Evolutionary conservation across 352 stramenopile genomes (phyloP).

Genomic region (Sclerospora graminicola): DNA sequence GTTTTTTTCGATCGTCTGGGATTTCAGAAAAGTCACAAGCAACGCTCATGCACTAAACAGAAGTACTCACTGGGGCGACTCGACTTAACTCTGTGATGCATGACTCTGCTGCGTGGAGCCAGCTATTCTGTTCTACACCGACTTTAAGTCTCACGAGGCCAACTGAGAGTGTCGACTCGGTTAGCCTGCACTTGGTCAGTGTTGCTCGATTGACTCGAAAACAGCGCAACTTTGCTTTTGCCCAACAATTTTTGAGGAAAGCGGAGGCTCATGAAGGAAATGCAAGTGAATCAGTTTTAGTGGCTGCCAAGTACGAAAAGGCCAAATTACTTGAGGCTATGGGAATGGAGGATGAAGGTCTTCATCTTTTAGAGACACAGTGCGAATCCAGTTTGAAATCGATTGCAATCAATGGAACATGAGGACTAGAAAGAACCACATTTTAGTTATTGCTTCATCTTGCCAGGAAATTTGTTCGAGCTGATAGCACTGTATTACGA

Average conservation of each 20-base stretch:
- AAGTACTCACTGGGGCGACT: neutral
- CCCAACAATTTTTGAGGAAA: conserved; percentile 22
- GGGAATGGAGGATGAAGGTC: conserved; percentile 22
- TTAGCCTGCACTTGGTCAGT: conserved; percentile 16
- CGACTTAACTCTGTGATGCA: conserved; percentile 19
- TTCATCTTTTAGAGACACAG: conserved; percentile 17
- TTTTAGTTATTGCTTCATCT: conserved; percentile 25
- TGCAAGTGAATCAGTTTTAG: neutral
- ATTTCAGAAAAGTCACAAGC: neutral
- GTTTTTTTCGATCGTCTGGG: conserved; percentile 12
- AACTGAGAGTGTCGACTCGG: conserved; percentile 1
- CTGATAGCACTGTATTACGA: conserved; percentile 9
- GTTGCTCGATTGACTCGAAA: conserved; percentile 39
- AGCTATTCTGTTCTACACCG: conserved; percentile 11
- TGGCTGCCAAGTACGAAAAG: conserved; percentile 26
- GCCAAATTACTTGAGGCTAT: conserved; percentile 25
- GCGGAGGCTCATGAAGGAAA: conserved; percentile 6
- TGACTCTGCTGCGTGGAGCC: conserved; percentile 31
- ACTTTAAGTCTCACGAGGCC: no score
- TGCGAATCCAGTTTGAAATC: conserved; percentile 14
- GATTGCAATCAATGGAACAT: neutral
- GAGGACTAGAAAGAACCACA: conserved; percentile 3
- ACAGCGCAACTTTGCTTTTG: conserved; percentile 42
- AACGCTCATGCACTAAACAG: neutral
- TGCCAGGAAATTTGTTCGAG: conserved; percentile 8